These are phyloP conservation scores for Posidonia australis DNA, from an alignment of 106 monocot species.

Conservation along the genomic window DNA sequence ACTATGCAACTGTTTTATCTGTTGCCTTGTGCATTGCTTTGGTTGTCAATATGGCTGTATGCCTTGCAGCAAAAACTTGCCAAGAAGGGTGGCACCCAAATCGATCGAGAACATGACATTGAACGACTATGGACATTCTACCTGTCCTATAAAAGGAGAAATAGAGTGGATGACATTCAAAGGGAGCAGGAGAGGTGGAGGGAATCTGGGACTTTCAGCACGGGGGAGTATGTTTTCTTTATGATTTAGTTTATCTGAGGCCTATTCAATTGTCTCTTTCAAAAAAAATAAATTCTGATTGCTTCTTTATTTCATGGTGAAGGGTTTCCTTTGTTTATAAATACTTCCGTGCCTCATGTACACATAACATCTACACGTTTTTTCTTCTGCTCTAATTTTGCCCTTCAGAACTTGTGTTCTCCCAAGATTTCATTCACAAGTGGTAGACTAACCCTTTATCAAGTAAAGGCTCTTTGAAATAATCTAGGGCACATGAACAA, in stretches of 20 bases:
- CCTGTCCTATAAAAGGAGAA: constrained; percentile 47
- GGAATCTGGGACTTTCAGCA: constrained; percentile 75
- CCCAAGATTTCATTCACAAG: too few species aligned
- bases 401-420: too few species aligned
- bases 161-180: constrained; percentile 72
- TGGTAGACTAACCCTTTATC: too few species aligned
- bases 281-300: too few species aligned
- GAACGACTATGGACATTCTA: constrained; percentile 79
- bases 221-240: constrained; percentile 42
- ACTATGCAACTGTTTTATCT: not conserved
- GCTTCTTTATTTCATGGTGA: too few species aligned
- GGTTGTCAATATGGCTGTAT: not conserved
- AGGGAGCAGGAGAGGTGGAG: constrained; percentile 49
- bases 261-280: not conserved
- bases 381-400: too few species aligned
- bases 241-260: not conserved
- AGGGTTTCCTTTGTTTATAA: too few species aligned
- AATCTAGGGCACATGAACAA: too few species aligned
- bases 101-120: constrained; percentile 70
- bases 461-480: too few species aligned
- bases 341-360: too few species aligned
- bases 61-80: constrained; percentile 64
- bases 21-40: not conserved
- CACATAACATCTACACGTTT: too few species aligned
- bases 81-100: constrained; percentile 52